These are phyloP conservation scores for Colletotrichum musicola DNA, from an alignment of 2,329 filamentous ascomycete genomes.

Conservation along the genomic window DNA sequence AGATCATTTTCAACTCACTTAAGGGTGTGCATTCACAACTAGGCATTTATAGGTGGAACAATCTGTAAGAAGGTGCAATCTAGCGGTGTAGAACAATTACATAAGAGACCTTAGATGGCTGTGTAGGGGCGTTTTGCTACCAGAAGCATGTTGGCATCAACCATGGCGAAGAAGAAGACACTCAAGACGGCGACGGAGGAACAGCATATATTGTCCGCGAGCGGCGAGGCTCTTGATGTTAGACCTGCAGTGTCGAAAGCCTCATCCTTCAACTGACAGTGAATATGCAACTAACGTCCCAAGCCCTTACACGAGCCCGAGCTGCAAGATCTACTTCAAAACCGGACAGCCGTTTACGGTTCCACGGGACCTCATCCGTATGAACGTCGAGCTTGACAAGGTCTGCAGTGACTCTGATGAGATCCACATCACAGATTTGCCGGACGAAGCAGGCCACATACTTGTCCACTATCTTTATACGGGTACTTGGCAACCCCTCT, in stretches of 20 bases:
- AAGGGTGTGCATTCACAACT: background rate
- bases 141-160: background rate
- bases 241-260: slow-evolving; percentile 5
- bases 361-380: slow-evolving; percentile 4
- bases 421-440: background rate
- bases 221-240: background rate
- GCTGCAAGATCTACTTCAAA: slow-evolving; percentile 2
- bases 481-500: slow-evolving; percentile 19
- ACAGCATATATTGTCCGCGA: background rate
- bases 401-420: background rate
- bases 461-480: slow-evolving; percentile 31
- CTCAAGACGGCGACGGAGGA: background rate
- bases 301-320: slow-evolving; percentile 19
- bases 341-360: background rate
- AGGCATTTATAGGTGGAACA: background rate
- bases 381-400: background rate
- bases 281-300: background rate
- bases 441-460: slow-evolving; percentile 17
- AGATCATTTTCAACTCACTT: background rate
- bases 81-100: background rate
- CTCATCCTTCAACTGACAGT: background rate
- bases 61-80: background rate
- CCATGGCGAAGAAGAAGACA: slow-evolving; percentile 2
- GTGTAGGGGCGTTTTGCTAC: background rate
- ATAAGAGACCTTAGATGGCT: background rate